Evolutionary conservation across 352 stramenopile genomes (phyloP).

Genomic region (Lagenidium sp.): DNA sequence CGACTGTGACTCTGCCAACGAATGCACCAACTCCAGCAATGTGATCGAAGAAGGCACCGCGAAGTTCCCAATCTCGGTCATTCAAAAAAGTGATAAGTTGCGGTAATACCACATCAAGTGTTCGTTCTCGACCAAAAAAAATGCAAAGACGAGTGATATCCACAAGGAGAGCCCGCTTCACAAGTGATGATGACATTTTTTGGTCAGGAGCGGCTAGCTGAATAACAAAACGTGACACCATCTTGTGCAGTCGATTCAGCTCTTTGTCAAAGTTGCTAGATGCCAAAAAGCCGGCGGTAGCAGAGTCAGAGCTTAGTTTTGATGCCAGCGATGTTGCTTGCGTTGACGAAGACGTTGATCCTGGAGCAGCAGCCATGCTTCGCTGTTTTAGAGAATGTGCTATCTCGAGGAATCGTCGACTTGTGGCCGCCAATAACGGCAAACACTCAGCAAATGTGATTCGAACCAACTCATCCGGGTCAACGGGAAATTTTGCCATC

Average conservation of each 20-base stretch:
- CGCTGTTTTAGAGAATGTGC: constrained; percentile 82
- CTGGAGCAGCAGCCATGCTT: constrained; percentile 16
- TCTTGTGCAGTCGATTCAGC: constrained; percentile 87
- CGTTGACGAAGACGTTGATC: constrained; percentile 21
- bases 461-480: constrained; percentile 87
- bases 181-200: constrained; percentile 86
- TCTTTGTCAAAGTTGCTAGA: constrained; percentile 91
- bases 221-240: constrained; percentile 92
- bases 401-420: constrained; percentile 92
- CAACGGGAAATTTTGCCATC: constrained; percentile 19
- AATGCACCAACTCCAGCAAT: constrained; percentile 93
- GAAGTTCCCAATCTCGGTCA: constrained; percentile 90
- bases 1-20: constrained; percentile 88
- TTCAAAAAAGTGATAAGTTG: constrained; percentile 97
- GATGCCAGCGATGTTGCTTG: constrained; percentile 6
- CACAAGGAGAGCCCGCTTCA: constrained; percentile 91
- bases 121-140: constrained; percentile 95
- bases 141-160: constrained; percentile 94
- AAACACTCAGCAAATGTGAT: constrained; percentile 94
- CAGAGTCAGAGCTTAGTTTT: constrained; percentile 9
- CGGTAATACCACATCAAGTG: constrained; percentile 93
- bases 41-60: constrained; percentile 88
- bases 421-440: constrained; percentile 88
- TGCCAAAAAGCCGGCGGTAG: constrained; percentile 35
- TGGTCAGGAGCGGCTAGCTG: constrained; percentile 88